These are phyloP conservation scores for Dioscorea zingiberensis DNA, from an alignment of 106 monocot genomes.

Conservation along the genomic window DNA sequence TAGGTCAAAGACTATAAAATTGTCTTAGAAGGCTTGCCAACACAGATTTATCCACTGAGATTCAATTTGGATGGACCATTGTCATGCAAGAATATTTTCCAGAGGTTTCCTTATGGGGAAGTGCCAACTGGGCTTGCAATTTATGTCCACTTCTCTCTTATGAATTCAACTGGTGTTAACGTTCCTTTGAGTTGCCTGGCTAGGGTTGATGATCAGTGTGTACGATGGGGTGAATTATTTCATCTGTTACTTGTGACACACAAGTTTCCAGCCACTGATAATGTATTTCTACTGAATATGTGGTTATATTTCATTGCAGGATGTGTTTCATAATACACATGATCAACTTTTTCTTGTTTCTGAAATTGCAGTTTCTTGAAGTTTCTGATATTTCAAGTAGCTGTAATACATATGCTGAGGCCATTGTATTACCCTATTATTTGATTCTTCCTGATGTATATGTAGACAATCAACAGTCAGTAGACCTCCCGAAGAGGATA, in stretches of 20 bases:
- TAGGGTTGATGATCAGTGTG: too few relatives aligned
- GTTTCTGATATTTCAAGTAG: constrained; percentile 7
- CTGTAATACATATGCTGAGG: constrained; percentile 65
- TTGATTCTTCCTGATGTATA: constrained; percentile 22
- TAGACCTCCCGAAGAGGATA: constrained; percentile 3
- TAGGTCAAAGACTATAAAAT: constrained; percentile 75
- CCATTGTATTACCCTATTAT: constrained; percentile 53
- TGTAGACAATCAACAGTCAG: constrained; percentile 15
- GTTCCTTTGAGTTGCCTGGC: too few relatives aligned
- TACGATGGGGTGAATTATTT: constrained; percentile 16
- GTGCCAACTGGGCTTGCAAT: constrained; percentile 24
- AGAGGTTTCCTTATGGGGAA: constrained; percentile 26
- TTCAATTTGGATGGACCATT: constrained; percentile 27
- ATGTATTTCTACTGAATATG: constrained; percentile 26
- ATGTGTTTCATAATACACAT: too few relatives aligned
- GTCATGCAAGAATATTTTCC: constrained; percentile 60
- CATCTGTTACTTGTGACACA: constrained; percentile 66
- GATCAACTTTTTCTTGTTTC: not conserved
- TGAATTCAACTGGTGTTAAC: constrained; percentile 16
- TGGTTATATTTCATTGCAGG: too few relatives aligned
- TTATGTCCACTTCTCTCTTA: constrained; percentile 56
- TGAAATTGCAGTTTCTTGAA: constrained; percentile 19
- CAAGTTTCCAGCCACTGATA: constrained; percentile 53
- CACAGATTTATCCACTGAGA: constrained; percentile 13
- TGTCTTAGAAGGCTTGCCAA: constrained; percentile 57